Conservation (phyloP, 352 stramenopile genomes). For the Globisporangium spiculum region DNA sequence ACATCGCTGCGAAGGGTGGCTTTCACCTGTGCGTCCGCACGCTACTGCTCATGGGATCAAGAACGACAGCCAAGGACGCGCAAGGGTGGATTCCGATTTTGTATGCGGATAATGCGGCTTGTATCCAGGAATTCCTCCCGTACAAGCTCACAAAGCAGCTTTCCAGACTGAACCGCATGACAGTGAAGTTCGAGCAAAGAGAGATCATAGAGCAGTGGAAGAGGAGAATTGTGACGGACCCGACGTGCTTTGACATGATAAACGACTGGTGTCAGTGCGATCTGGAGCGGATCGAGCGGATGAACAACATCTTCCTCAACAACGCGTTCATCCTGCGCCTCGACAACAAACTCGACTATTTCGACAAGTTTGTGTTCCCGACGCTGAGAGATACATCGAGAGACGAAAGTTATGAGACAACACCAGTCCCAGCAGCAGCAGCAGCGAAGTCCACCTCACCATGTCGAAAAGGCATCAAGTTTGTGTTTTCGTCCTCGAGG, state of each 20-base stretch:
- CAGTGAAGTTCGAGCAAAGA: constrained; percentile 37
- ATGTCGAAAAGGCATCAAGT: constrained; percentile 30
- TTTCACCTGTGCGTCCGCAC: constrained; percentile 31
- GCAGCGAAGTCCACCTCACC: background rate
- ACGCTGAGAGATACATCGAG: constrained; percentile 18
- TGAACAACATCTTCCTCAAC: constrained; percentile 48
- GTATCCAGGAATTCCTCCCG: constrained; percentile 49
- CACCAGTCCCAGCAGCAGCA: background rate
- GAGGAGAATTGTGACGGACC: constrained; percentile 33
- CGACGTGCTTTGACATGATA: constrained; percentile 52
- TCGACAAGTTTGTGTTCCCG: constrained; percentile 37
- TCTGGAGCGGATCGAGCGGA: constrained; percentile 41
- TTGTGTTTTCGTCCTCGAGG: constrained; percentile 28
- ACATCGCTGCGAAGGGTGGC: constrained; percentile 45
- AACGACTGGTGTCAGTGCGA: constrained; percentile 69
- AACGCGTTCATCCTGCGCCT: constrained; percentile 53
- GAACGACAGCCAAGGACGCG: constrained; percentile 43
- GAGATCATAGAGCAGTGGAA: constrained; percentile 53
- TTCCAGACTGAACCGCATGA: constrained; percentile 47
- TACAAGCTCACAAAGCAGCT: constrained; percentile 62
- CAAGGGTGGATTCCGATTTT: constrained; percentile 54
- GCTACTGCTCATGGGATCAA: constrained; percentile 34
- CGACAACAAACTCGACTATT: constrained; percentile 66
- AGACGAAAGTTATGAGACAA: background rate
- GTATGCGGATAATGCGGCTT: constrained; percentile 22